A percentile compares a stretch with the other conserved stretches of the same genome.
phyloP scores from a whole-genome alignment of 345 rosid genomes.

The Ceriops decandra region DNA sequence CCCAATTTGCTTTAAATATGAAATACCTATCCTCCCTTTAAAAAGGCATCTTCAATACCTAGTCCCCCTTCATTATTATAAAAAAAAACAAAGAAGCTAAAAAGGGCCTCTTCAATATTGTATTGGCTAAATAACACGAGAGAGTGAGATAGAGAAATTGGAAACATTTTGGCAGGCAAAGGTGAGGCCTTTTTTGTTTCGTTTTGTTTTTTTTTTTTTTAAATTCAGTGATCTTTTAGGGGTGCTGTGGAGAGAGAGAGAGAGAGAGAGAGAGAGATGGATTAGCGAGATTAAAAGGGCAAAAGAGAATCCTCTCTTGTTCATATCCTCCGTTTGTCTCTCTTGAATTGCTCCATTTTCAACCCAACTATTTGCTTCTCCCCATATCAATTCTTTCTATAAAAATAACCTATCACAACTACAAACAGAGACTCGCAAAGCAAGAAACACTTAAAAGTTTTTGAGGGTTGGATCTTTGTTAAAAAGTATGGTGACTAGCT shows the following conservation, averaged over 20 bases:
- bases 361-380: not conserved
- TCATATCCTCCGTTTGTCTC: slow-evolving; percentile 2
- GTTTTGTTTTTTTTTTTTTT: slow-evolving; percentile 11
- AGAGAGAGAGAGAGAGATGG: not conserved
- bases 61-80: no score
- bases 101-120: not conserved
- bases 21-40: not conserved
- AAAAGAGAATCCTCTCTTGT: not conserved
- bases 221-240: slow-evolving; percentile 20
- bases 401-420: not conserved
- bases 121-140: not conserved
- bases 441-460: not conserved
- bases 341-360: slow-evolving; percentile 4
- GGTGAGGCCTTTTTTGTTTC: not conserved
- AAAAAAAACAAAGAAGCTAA: no score
- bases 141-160: not conserved
- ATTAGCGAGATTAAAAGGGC: not conserved
- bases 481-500: slow-evolving; percentile 62
- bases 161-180: slow-evolving; percentile 9
- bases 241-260: not conserved
- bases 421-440: not conserved
- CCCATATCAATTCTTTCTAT: not conserved
- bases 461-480: not conserved
- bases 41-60: not conserved
- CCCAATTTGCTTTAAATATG: slow-evolving; percentile 7